Conservation (phyloP, 2,329 filamentous ascomycete genomes). For the Cadophora sp. region DNA sequence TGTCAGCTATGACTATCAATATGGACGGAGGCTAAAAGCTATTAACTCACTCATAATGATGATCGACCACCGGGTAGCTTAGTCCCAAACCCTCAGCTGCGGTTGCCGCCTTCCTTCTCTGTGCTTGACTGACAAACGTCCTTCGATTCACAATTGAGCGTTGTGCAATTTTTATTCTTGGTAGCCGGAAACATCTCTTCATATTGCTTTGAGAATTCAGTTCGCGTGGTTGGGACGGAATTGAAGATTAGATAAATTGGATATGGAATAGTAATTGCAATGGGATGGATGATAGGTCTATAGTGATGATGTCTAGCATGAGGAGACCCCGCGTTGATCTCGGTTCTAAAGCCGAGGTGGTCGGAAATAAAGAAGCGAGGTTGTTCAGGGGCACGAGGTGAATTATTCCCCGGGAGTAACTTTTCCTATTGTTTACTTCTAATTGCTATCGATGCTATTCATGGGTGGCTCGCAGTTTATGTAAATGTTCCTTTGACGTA, state of each 20-base stretch:
- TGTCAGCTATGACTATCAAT: background rate
- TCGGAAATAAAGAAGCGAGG: conserved; percentile 13
- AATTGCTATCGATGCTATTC: background rate
- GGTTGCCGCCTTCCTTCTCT: conserved; percentile 28
- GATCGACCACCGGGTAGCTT: conserved; percentile 33
- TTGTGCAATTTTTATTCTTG: background rate
- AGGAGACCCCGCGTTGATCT: conserved; percentile 3
- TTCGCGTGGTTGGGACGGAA: background rate
- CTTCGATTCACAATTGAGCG: background rate
- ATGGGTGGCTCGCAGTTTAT: background rate
- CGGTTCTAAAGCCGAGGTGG: conserved; percentile 12
- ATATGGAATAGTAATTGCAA: background rate
- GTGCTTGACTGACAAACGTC: conserved; percentile 36
- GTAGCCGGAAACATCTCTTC: background rate
- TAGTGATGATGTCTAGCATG: background rate
- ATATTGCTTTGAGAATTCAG: background rate
- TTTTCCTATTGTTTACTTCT: background rate
- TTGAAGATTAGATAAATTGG: background rate
- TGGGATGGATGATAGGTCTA: conserved; percentile 3
- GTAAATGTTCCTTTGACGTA: background rate
- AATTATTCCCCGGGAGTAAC: background rate
- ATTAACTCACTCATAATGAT: conserved; percentile 37
- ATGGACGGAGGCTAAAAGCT: background rate
- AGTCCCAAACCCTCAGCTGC: conserved; percentile 17
- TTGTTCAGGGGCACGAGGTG: background rate